Conservation (phyloP, 2,329 filamentous ascomycete genomes). For the Nakataea oryzae region DNA sequence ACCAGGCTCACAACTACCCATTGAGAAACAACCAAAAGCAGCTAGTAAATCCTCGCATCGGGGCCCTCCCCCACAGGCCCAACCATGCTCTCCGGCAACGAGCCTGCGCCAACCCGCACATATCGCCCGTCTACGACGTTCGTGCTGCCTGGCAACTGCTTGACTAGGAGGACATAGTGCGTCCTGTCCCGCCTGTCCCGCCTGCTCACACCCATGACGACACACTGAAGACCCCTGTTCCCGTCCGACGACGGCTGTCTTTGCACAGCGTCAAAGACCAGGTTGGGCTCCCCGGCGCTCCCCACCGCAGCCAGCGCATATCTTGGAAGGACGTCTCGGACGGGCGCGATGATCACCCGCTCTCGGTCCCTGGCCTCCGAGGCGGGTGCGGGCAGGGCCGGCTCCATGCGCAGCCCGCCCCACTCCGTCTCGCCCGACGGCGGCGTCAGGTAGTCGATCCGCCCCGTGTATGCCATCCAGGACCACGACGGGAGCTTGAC, state of each 20-base stretch:
- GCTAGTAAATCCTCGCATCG: no score
- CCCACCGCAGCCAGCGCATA: not conserved
- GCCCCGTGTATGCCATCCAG: constrained; percentile 23
- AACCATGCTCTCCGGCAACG: no score
- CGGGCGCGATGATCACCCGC: not conserved
- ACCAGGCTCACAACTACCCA: no score
- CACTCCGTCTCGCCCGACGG: constrained; percentile 8
- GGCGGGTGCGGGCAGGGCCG: not conserved
- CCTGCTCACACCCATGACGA: not conserved
- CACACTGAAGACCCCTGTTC: not conserved
- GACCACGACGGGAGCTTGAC: constrained; percentile 18
- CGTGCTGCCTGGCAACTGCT: no score
- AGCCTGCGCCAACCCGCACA: no score
- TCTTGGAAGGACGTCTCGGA: not conserved
- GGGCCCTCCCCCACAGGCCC: no score
- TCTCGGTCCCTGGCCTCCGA: no score
- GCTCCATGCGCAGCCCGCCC: not conserved
- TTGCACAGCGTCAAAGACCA: not conserved
- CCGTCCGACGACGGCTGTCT: not conserved
- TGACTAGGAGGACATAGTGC: no score
- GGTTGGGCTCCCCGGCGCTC: not conserved
- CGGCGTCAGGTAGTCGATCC: constrained; percentile 16
- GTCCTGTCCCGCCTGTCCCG: not conserved
- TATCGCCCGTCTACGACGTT: no score
- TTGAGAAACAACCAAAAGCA: no score